Base-by-base conservation (phyloP, 176 grass and related monocot genomes). In the bread wheat (Triticum aestivum) region DNA sequence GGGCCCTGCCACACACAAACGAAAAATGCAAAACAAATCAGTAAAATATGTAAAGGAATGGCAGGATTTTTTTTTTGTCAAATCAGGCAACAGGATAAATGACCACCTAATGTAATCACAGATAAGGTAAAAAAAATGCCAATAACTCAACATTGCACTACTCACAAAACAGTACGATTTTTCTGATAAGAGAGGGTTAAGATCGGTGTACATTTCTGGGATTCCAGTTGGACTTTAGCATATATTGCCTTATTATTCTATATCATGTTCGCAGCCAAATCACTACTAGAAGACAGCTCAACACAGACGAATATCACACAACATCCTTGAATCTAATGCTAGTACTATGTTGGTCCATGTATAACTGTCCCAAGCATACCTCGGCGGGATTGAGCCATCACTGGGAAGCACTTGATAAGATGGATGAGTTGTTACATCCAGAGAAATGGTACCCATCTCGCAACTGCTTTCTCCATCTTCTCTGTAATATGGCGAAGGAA, bases 361-460 rank as follows among this genome's bases (percentile, higher is more conserved):
- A 38, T 49, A 69, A 74, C 18, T 69, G 45, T 32, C 8, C 23
- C 32, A 80, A 79, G 69, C 65, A 77, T 95, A 93, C 95, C 93
- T 91, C 14, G 78, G 75, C 54, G 86, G 91, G 35, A 91, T 84
- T 51, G 92, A 85, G 42, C 78, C 38, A 17, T 89, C 78, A 58
- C 9, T 77, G 47, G 67, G 82, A 81, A 75, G 73, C 38, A 74
- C 70, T 65, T 78, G 83, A 68, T 83, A 61, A 83, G 82, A 62
- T 75, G 90, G 69, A 91, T 68, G 66, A 2, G 34, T 45, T 69
- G 79, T 80, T 67, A 95, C 88, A 63, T 88, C 91, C 8, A 63
- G 23, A 78, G 87, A n/a, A 45, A 77, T 78, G 66, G 61, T 75
- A 62, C 30, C 82, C 63, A 85, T 89, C n/a, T 86, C 82, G 89